Evolutionary conservation across 306 rosid genomes (phyloP).

Genomic region (Oxytropis ochrocephala): DNA sequence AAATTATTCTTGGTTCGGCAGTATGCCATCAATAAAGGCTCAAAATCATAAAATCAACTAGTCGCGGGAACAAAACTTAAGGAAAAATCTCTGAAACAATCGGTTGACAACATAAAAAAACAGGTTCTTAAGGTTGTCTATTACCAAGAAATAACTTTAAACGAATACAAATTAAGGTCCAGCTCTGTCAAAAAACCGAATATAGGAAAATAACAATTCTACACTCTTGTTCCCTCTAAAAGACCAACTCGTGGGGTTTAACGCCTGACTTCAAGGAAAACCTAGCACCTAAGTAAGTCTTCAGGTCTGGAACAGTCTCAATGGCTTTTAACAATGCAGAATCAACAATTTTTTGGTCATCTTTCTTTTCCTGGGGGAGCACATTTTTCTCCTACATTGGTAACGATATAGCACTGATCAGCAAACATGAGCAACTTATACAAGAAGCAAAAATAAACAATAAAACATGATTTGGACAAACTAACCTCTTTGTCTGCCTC

Average conservation of each 20-base stretch:
- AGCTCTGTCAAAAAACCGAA: neutral
- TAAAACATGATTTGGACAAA: neutral
- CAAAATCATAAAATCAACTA: neutral
- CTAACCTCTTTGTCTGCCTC: constrained; percentile 60
- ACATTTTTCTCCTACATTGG: constrained; percentile 48
- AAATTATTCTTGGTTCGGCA: neutral
- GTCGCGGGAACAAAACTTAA: neutral
- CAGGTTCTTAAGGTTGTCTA: neutral
- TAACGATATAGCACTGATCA: neutral
- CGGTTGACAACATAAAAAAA: neutral
- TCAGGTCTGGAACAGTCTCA: constrained; percentile 59
- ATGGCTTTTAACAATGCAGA: constrained; percentile 50
- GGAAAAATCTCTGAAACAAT: neutral
- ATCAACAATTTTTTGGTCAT: constrained; percentile 67
- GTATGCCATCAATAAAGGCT: neutral
- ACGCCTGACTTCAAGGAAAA: constrained; percentile 27
- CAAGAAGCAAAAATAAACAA: neutral
- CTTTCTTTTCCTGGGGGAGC: constrained; percentile 66
- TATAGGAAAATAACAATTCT: constrained; percentile 1
- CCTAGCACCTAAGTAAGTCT: constrained; percentile 64
- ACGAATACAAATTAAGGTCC: neutral
- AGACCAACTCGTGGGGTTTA: constrained; percentile 24
- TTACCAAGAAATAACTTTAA: neutral
- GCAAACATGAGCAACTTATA: neutral
- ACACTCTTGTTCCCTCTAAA: neutral